Conservation (phyloP, 371 early-diverging fungal species). For the Mucor irregularis region DNA sequence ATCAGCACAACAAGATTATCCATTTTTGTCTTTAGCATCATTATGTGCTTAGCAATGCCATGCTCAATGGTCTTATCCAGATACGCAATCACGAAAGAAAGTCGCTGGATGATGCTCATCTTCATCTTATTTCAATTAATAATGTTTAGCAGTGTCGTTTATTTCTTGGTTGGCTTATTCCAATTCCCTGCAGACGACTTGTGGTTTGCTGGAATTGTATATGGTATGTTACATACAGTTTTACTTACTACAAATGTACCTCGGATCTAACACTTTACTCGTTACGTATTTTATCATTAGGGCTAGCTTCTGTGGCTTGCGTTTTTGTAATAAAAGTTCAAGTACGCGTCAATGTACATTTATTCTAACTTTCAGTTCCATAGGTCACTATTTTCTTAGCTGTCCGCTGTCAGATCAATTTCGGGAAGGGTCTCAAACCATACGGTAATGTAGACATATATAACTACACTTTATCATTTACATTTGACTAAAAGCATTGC, state of each 20-base stretch:
- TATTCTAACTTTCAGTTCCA: not conserved
- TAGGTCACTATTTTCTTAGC: constrained; percentile 7
- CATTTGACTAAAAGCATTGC: not conserved
- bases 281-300: not conserved
- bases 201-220: constrained; percentile 9
- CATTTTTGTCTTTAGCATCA: not conserved
- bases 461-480: too few species aligned
- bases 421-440: constrained; percentile 9
- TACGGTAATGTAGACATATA: too few species aligned
- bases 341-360: not conserved
- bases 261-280: not conserved
- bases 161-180: constrained; percentile 1
- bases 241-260: not conserved
- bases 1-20: not conserved
- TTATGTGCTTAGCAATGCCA: not conserved
- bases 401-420: constrained; percentile 8
- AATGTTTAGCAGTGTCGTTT: not conserved
- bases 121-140: constrained; percentile 7
- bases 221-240: constrained; percentile 1
- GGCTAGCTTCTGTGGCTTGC: not conserved
- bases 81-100: constrained; percentile 10
- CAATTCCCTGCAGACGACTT: not conserved
- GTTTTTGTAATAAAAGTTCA: constrained; percentile 7
- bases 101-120: constrained; percentile 4
- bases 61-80: not conserved